Evolutionary conservation across 768 basidiomycete species (phyloP), one percentile per base, ranked within the genome.

Genomic region (Coprinopsis sp.): DNA sequence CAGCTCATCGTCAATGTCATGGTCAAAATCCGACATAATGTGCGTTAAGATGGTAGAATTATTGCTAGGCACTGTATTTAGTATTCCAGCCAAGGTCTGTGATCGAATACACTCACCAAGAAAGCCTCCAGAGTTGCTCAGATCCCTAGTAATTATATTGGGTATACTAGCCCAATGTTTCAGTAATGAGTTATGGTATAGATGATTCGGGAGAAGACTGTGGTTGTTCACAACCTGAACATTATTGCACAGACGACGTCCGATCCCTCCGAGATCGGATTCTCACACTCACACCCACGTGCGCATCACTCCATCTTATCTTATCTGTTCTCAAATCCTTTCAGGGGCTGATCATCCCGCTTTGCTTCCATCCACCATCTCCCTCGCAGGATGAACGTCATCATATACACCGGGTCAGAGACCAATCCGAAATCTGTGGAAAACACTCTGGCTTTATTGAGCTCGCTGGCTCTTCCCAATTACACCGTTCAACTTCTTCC

Each of bases 1-100:
- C 22, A 92, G 80, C 60, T 91, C 86, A 55, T 88, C 85, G 58
- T 77, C 76, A 51, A 78, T 67, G 54, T 73, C 72, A 51, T 66
- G 61, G 47, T 67, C 73, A 49, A 71, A 68, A 58, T 74, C 74
- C 21, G 73, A 76, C 75, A 77, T 78, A 48, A 46, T 53, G 46
- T 37, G 10, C 10, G n/a, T 8, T 31, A 8, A 31, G 30, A n/a
- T n/a, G n/a, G n/a, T n/a, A n/a, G n/a, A n/a, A n/a, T n/a, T n/a
- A n/a, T n/a, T n/a, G n/a, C n/a, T n/a, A n/a, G n/a, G n/a, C n/a
- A n/a, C n/a, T n/a, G n/a, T n/a, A n/a, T n/a, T n/a, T n/a, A n/a
- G n/a, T n/a, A n/a, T n/a, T n/a, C n/a, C n/a, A n/a, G n/a, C n/a
- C 6, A 11, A 14, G 37, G 21, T 6, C 21, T 1, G 37, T 19